phyloP scores from a whole-genome alignment of 768 basidiomycete species.

The Hebeloma cylindrosporum region DNA sequence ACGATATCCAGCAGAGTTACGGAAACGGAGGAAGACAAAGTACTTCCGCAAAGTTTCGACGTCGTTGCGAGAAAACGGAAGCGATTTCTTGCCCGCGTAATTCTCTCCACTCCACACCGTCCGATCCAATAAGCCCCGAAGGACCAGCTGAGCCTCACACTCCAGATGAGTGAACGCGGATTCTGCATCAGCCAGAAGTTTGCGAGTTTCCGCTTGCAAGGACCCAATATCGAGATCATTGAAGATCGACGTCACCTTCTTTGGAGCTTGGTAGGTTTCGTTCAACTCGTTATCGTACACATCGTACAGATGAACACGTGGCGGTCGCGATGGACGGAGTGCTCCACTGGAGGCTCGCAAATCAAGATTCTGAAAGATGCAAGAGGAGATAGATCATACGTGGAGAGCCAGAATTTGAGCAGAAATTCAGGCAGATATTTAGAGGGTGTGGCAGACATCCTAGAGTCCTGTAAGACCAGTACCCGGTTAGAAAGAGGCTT shows the following conservation, averaged over 20 bases:
- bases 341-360: conserved; percentile 13
- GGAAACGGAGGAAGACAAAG: conserved; percentile 56
- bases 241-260: conserved; percentile 37
- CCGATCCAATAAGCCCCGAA: conserved; percentile 35
- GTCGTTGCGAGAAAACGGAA: conserved; percentile 28
- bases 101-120: conserved; percentile 27
- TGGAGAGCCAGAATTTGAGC: conserved; percentile 51
- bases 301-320: conserved; percentile 52
- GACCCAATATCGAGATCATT: conserved; percentile 38
- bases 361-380: background rate
- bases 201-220: conserved; percentile 35
- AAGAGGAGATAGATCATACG: conserved; percentile 23
- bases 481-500: background rate
- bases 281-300: conserved; percentile 50
- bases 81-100: conserved; percentile 22
- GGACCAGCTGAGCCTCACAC: conserved; percentile 36
- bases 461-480: conserved; percentile 3
- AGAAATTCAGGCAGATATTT: conserved; percentile 47
- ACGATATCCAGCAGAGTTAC: conserved; percentile 50
- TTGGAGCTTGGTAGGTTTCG: conserved; percentile 41
- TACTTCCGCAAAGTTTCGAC: conserved; percentile 47
- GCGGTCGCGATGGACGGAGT: conserved; percentile 30
- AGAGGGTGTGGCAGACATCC: conserved; percentile 25
- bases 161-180: conserved; percentile 45
- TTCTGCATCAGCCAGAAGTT: conserved; percentile 42